Conservation (phyloP, 2,329 filamentous ascomycete genomes). For the Pyrenochaeta sp. region DNA sequence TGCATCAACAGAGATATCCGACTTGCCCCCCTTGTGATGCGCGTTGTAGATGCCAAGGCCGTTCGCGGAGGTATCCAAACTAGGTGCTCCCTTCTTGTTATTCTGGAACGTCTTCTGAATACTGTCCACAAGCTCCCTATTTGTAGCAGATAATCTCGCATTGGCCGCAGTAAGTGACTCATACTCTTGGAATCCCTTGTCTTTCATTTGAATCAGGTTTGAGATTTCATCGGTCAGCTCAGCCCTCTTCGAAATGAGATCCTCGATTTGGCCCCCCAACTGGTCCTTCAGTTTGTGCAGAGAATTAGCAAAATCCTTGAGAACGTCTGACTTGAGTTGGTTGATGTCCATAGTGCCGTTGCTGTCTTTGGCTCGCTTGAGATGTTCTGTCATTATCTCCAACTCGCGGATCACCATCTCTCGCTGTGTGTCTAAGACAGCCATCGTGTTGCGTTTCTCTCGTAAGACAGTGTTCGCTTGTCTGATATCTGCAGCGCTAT, state of each 20-base stretch:
- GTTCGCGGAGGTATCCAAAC: conserved; percentile 57
- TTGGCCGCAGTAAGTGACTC: conserved; percentile 95
- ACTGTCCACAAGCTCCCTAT: conserved; percentile 92
- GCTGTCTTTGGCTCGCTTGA: conserved; percentile 84
- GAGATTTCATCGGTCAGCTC: conserved; percentile 85
- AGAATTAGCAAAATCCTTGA: conserved; percentile 68
- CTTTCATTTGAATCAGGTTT: conserved; percentile 82
- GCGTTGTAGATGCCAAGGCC: conserved; percentile 68
- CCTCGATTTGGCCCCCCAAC: conserved; percentile 77
- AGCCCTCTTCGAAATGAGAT: conserved; percentile 87
- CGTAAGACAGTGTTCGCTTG: conserved; percentile 85
- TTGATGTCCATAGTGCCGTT: conserved; percentile 79
- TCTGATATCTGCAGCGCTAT: conserved; percentile 68
- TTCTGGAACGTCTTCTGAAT: conserved; percentile 93
- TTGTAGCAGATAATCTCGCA: conserved; percentile 89
- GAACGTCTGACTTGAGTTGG: conserved; percentile 69
- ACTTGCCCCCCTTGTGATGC: conserved; percentile 47
- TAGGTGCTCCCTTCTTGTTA: conserved; percentile 62
- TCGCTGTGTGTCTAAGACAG: conserved; percentile 89
- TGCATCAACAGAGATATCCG: conserved; percentile 50
- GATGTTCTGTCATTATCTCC: conserved; percentile 86
- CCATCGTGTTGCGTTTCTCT: conserved; percentile 95
- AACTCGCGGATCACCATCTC: conserved; percentile 95
- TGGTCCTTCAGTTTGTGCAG: conserved; percentile 79
- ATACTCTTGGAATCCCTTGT: conserved; percentile 93